A percentile compares a stretch with the other conserved stretches of the same genome.
These are phyloP conservation scores for Phytopythium delawarense DNA, from an alignment of 352 stramenopile genomes.

Conservation along the genomic window DNA sequence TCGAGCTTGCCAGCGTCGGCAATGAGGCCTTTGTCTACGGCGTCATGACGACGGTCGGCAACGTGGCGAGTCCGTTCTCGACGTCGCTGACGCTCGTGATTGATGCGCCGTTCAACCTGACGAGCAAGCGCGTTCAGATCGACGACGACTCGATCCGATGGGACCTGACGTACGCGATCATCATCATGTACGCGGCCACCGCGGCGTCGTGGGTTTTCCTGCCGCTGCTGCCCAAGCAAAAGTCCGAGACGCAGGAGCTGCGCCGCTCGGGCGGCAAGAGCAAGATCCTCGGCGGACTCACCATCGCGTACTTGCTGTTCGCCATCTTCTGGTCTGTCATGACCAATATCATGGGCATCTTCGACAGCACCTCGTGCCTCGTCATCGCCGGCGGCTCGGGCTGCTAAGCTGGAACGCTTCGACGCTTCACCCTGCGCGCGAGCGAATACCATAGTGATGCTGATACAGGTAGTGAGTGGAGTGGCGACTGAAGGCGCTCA, in stretches of 20 bases:
- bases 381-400: conserved; percentile 44
- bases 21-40: conserved; percentile 58
- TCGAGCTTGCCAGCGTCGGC: conserved; percentile 46
- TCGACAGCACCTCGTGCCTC: conserved; percentile 43
- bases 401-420: conserved; percentile 15
- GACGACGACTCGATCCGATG: conserved; percentile 32
- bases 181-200: conserved; percentile 49
- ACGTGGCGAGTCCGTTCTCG: conserved; percentile 39
- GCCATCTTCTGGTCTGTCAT: conserved; percentile 47
- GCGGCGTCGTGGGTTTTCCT: conserved; percentile 45
- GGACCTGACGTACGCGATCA: conserved; percentile 45
- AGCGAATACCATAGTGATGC: background rate
- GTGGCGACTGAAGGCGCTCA: background rate
- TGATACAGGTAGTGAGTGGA: background rate
- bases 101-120: conserved; percentile 33
- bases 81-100: conserved; percentile 35
- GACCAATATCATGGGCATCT: conserved; percentile 60
- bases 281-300: conserved; percentile 39
- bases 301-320: conserved; percentile 33
- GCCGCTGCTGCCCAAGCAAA: conserved; percentile 53
- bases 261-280: conserved; percentile 49
- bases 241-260: conserved; percentile 53
- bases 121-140: conserved; percentile 38
- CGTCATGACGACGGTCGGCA: conserved; percentile 54
- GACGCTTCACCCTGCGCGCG: background rate